Evolutionary conservation across 192 early-diverging fungal species (phyloP), one percentile per base, ranked within the genome.

Genomic region (Rhizoclosmatium sp.): DNA sequence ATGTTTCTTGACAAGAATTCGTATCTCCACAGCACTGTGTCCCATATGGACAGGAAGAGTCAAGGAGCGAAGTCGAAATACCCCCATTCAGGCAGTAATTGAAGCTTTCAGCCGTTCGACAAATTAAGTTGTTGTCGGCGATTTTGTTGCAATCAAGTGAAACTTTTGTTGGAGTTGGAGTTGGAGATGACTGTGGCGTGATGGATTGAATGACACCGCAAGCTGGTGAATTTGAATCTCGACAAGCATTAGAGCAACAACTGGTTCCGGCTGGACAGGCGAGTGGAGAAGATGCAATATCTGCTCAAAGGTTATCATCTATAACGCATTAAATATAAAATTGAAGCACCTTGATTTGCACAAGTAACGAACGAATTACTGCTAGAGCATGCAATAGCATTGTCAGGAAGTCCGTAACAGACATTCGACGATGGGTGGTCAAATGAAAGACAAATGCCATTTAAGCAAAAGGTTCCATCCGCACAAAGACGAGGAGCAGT

Each of bases 31-130:
- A 75, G 44, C 73, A 75, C 3, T 16, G 16, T 47, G 61, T 60
- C 14, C 73, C 73, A 16, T 21, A 12, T 16, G 73, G 73, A 75
- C 73, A 75, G 12, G 56, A 60, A 9, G 31, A 64, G 31, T 59
- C 71, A 41, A 47, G 47, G 7, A 41, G 51, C 47, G 39, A 64
- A 12, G 16, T 39, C 7, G 47, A 10, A 16, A 58, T 12, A n/a
- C 16, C 48, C 4, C 41, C 10, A 47, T 48, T 58, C 9, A 65
- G 46, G 23, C 75, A 68, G 46, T 42, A 67, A 51, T 68, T 54
- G 40, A 68, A 77, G 61, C 14, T 77, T 4, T 54, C 65, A 5
- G 75, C 42, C 23, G 19, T 49, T 10, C 23, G 31, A 42, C 75
- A 67, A 48, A 58, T 49, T 19, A 69, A n/a, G 65, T 68, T 42